These are phyloP conservation scores for Calonectria hongkongensis DNA, from an alignment of 2,329 filamentous ascomycete genomes.

Conservation along the genomic window DNA sequence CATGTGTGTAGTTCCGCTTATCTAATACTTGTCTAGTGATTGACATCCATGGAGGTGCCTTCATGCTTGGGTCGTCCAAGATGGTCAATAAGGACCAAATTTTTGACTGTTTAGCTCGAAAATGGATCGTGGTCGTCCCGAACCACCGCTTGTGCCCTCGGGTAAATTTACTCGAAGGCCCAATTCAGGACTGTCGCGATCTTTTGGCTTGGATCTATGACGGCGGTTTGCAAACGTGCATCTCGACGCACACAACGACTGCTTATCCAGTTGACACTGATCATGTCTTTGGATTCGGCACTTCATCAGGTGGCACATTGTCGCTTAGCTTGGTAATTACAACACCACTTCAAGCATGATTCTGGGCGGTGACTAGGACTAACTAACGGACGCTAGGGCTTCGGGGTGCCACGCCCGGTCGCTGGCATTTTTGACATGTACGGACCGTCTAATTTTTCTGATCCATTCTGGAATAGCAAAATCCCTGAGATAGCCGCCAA, in stretches of 20 bases:
- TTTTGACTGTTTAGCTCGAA: conserved; percentile 23
- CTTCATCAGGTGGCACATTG: conserved; percentile 60
- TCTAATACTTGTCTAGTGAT: conserved; percentile 14
- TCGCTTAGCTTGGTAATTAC: conserved; percentile 60
- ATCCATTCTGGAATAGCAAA: conserved; percentile 60
- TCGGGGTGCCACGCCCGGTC: conserved; percentile 58
- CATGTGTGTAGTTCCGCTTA: neutral
- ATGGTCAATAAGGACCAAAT: conserved; percentile 41
- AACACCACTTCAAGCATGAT: neutral
- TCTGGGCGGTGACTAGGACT: neutral
- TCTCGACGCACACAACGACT: conserved; percentile 34
- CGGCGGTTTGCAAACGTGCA: conserved; percentile 51
- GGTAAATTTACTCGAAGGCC: conserved; percentile 57
- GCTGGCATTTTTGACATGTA: conserved; percentile 65
- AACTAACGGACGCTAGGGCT: conserved; percentile 56
- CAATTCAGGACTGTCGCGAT: conserved; percentile 59
- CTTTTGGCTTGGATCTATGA: conserved; percentile 60
- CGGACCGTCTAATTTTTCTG: conserved; percentile 62
- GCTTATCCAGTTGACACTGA: conserved; percentile 52
- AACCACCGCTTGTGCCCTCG: conserved; percentile 57
- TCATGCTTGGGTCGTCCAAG: conserved; percentile 35
- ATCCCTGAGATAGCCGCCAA: conserved; percentile 56
- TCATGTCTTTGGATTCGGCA: conserved; percentile 60
- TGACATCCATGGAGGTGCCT: conserved; percentile 36
- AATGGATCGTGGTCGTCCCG: conserved; percentile 36